Base-by-base conservation (phyloP, 371 early-diverging fungal species). In the Mortierella sp. region DNA sequence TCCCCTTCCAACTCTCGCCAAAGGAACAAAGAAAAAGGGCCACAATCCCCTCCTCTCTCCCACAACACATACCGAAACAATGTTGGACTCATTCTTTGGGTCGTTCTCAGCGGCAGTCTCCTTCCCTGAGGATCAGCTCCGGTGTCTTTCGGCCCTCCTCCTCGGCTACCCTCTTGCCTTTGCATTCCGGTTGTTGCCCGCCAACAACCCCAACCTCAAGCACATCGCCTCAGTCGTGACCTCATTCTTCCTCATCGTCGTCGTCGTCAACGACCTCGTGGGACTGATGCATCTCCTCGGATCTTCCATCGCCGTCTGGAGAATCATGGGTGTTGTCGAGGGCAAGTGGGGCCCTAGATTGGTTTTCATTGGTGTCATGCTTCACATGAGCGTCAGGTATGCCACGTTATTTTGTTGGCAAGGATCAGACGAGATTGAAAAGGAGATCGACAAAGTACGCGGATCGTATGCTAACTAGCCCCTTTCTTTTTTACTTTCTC, bases 301-400 rank as follows among this genome's bases (percentile, higher is more conserved):
- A n/a, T 89, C 91, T 38, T 81, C 93, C 18, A 74, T 94, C 8
- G 85, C 91, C 18, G 91, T 93, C 21, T 97, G 94, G 85, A 51
- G 88, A 8, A 78, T 96, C 35, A 88, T 93, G 80, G 87, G 84
- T 0, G 80, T 76, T 41, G 88, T 89, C 43, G 79, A 87, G 74
- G 88, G 89, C 6, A 89, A 87, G 16, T 90, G 89, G 78, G 94
- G 89, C 43, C 95, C 97, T 1, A 86, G 91, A 76, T 76, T 93
- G 10, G 95, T 96, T 58, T 96, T 97, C 88, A 77, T 91, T 4
- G 84, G 91, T 44, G 92, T 93, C 7, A 94, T 98, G 95, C 77
- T 81, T 46, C 97, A 97, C 81, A 92, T 98, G 94, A 92, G 94
- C 56, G 86, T 91, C 58, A 92, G 91, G 95, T 95, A 94, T 27